These are phyloP conservation scores for Pichia sp. DNA, from an alignment of 1,139 yeast genomes.

Conservation along the genomic window DNA sequence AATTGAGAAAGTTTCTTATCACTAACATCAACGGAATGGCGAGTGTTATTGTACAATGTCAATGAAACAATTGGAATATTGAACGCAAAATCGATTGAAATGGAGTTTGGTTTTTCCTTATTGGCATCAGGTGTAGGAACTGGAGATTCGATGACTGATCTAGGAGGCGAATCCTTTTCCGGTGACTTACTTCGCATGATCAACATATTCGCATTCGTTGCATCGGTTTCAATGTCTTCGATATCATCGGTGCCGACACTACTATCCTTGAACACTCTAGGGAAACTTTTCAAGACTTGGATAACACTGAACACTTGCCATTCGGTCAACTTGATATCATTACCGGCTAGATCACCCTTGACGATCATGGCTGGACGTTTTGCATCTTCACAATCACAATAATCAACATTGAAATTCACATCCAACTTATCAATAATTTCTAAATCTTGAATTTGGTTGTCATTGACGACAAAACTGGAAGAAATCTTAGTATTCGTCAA, in stretches of 20 bases:
- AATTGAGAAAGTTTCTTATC: conserved; percentile 57
- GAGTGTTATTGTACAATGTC: conserved; percentile 61
- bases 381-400: conserved; percentile 38
- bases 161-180: conserved; percentile 21
- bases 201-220: conserved; percentile 48
- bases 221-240: conserved; percentile 64
- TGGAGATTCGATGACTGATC: not conserved
- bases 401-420: conserved; percentile 59
- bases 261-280: conserved; percentile 52
- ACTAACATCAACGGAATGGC: conserved; percentile 37
- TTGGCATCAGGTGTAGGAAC: no score
- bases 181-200: conserved; percentile 19
- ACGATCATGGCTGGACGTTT: conserved; percentile 54
- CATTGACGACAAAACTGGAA: conserved; percentile 55
- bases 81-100: conserved; percentile 47
- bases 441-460: conserved; percentile 47
- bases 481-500: conserved; percentile 66
- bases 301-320: conserved; percentile 64
- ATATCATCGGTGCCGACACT: conserved; percentile 37
- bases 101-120: not conserved
- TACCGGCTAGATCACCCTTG: conserved; percentile 62
- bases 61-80: conserved; percentile 63
- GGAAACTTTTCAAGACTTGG: conserved; percentile 54
- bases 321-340: conserved; percentile 72
- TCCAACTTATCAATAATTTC: conserved; percentile 73